These are phyloP conservation scores for Diaporthe sp. DNA, from an alignment of 2,329 filamentous ascomycete genomes.

Conservation along the genomic window DNA sequence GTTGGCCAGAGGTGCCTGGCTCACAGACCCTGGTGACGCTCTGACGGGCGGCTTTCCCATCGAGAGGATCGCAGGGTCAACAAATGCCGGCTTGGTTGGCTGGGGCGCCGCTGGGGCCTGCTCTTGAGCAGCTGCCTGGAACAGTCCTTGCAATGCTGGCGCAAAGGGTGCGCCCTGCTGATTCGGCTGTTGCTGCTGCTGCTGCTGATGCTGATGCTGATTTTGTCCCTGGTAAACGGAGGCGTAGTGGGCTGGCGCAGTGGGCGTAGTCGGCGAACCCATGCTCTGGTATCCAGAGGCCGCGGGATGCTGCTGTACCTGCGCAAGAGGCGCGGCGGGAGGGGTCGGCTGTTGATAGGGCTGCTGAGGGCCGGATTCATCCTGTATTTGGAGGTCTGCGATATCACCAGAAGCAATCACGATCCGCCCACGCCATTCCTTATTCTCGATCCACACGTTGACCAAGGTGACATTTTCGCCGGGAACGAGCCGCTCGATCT, in stretches of 20 bases:
- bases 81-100: conserved; percentile 63
- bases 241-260: conserved; percentile 4
- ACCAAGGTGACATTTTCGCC: conserved; percentile 36
- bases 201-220: conserved; percentile 8
- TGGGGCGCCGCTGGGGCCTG: conserved; percentile 44
- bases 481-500: conserved; percentile 36
- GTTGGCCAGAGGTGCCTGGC: conserved; percentile 13
- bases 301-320: conserved; percentile 8
- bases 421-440: conserved; percentile 28
- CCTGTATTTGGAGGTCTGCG: conserved; percentile 36
- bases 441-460: conserved; percentile 36
- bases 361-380: conserved; percentile 7
- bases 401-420: conserved; percentile 36
- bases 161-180: conserved; percentile 30
- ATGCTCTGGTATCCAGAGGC: conserved; percentile 11
- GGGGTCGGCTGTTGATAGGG: conserved; percentile 28
- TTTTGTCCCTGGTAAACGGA: conserved; percentile 1
- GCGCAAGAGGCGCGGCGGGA: conserved; percentile 28
- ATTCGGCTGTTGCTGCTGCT: conserved; percentile 22
- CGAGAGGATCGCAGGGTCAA: conserved; percentile 88
- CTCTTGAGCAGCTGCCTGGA: conserved; percentile 43
- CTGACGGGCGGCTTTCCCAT: conserved; percentile 62
- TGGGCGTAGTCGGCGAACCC: conserved; percentile 27
- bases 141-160: conserved; percentile 42
- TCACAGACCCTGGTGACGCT: conserved; percentile 33